phyloP scores from a whole-genome alignment of 306 rosid genomes.

The Trifolium pratense region DNA sequence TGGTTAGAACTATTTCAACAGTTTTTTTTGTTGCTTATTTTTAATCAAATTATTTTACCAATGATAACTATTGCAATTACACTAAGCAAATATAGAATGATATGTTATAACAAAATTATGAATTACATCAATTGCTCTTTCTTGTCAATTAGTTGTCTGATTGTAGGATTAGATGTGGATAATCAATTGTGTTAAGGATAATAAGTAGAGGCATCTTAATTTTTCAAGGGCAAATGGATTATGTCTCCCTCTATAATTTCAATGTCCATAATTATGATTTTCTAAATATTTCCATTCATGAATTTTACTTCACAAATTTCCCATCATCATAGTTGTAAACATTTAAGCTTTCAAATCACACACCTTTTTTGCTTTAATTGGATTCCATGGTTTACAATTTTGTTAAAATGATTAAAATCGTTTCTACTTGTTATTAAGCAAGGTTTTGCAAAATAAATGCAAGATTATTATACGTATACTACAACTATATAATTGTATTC shows the following conservation, averaged over 20 bases:
- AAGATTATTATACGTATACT: too few species aligned
- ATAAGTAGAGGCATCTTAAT: constrained; percentile 58
- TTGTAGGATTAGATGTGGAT: constrained; percentile 49
- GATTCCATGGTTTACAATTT: constrained; percentile 46
- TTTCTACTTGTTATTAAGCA: constrained; percentile 10
- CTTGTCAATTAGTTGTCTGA: constrained; percentile 69
- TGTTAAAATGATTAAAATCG: constrained; percentile 49
- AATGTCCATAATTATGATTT: constrained; percentile 58
- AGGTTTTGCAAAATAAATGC: too few species aligned
- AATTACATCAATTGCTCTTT: constrained; percentile 43
- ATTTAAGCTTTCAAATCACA: constrained; percentile 37
- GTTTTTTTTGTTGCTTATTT: constrained; percentile 42
- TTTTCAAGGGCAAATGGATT: constrained; percentile 75
- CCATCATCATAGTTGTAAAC: constrained; percentile 49
- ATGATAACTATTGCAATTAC: constrained; percentile 37
- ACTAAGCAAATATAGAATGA: constrained; percentile 38
- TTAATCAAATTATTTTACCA: constrained; percentile 34
- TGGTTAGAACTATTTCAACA: constrained; percentile 49
- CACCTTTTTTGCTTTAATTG: constrained; percentile 50
- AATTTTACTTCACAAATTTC: constrained; percentile 56
- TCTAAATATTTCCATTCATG: constrained; percentile 53
- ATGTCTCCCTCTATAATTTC: constrained; percentile 67
- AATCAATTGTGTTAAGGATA: constrained; percentile 49
- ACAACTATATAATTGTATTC: too few species aligned
- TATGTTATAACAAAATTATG: constrained; percentile 39